Evolutionary conservation across 441 rosid species (phyloP).

Genomic region (Populus hybrid): DNA sequence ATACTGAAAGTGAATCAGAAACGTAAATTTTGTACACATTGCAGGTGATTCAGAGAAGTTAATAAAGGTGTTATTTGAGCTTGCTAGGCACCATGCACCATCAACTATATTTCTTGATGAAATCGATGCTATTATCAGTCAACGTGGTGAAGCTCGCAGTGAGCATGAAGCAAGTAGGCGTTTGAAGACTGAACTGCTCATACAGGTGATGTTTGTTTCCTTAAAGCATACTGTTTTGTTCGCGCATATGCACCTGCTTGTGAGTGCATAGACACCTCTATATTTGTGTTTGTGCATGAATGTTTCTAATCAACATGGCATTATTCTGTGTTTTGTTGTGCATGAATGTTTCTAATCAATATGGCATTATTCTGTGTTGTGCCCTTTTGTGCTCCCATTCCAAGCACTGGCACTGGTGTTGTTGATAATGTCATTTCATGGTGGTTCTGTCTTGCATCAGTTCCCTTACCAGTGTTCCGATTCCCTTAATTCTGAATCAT

Average conservation of each 20-base stretch:
- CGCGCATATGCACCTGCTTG: neutral
- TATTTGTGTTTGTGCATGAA: neutral
- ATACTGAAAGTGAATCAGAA: neutral
- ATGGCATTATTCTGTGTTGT: neutral
- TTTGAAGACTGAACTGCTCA: conserved; percentile 90
- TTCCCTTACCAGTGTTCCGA: neutral
- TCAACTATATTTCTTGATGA: conserved; percentile 96
- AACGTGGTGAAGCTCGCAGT: conserved; percentile 88
- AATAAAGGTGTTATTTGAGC: conserved; percentile 85
- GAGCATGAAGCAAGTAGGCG: conserved; percentile 99
- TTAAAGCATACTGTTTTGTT: neutral
- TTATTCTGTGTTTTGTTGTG: neutral
- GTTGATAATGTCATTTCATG: neutral
- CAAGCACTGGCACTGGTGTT: too few species aligned
- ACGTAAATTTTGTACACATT: conserved; percentile 2
- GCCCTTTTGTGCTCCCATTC: too few species aligned
- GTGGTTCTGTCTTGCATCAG: neutral
- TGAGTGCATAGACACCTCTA: neutral
- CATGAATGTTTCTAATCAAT: neutral
- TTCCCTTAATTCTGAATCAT: neutral
- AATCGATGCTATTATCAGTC: conserved; percentile 94
- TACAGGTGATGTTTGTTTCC: conserved; percentile 58
- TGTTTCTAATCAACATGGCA: neutral
- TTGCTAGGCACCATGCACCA: conserved; percentile 95
- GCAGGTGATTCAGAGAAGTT: conserved; percentile 97